These are phyloP conservation scores for Osmanthus fragrans DNA, from an alignment of 257 asterid species.

Conservation along the genomic window DNA sequence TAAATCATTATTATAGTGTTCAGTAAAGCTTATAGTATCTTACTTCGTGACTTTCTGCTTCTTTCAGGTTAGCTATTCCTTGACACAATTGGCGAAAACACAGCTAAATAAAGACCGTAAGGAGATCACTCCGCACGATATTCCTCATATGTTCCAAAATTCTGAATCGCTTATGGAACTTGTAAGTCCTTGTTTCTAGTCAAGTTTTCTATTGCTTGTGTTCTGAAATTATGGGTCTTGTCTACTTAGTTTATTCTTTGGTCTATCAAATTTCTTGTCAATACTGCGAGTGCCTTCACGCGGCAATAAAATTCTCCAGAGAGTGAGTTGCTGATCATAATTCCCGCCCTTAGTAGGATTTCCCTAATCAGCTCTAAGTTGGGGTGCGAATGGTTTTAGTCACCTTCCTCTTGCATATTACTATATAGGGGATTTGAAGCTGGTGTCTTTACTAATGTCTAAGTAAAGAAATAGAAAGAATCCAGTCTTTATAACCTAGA, in stretches of 20 bases:
- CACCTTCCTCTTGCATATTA: no score
- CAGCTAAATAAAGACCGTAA: conserved; percentile 79
- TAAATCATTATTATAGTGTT: conserved; percentile 18
- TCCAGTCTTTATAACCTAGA: not conserved
- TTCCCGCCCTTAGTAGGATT: no score
- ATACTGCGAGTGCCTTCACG: no score
- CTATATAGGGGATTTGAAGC: no score
- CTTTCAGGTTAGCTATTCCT: conserved; percentile 89
- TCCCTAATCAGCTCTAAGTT: no score
- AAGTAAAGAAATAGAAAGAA: not conserved
- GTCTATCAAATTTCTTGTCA: no score
- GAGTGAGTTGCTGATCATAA: no score
- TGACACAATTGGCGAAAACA: conserved; percentile 83
- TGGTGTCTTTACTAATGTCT: no score
- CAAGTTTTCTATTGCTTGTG: conserved; percentile 9
- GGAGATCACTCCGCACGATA: conserved; percentile 83
- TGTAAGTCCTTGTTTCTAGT: conserved; percentile 51
- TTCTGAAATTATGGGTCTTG: conserved; percentile 7
- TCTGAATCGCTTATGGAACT: conserved; percentile 76
- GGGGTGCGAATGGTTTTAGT: no score
- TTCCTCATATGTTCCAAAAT: conserved; percentile 77
- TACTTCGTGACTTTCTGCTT: conserved; percentile 23
- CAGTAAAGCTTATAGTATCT: conserved; percentile 19
- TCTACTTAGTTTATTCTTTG: not conserved
- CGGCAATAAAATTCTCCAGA: no score